phyloP scores from a whole-genome alignment of 306 rosid species.

The Benincasa hispida region DNA sequence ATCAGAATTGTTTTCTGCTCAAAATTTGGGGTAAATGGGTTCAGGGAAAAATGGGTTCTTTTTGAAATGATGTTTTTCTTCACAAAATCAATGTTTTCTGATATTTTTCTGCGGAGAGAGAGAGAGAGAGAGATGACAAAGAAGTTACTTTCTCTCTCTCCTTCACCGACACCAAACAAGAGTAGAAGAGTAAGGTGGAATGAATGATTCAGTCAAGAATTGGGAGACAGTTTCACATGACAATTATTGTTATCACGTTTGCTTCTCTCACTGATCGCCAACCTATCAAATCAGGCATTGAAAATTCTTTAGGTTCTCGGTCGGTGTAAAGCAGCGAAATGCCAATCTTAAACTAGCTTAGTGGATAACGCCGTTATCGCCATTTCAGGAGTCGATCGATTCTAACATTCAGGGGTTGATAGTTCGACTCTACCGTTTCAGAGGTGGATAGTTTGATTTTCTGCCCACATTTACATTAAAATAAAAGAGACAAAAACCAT shows the following conservation, averaged over 20 bases:
- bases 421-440: too few species aligned
- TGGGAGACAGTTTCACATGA: slow-evolving; percentile 3
- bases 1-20: neutral
- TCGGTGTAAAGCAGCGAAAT: neutral
- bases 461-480: too few species aligned
- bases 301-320: neutral
- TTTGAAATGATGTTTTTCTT: neutral
- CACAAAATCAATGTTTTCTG: neutral
- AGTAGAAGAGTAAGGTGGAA: neutral
- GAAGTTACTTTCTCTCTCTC: neutral
- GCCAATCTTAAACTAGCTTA: too few species aligned
- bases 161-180: neutral
- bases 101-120: neutral
- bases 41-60: neutral
- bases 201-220: neutral
- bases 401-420: too few species aligned
- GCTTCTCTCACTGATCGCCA: neutral
- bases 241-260: neutral
- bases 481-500: too few species aligned
- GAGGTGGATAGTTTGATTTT: too few species aligned
- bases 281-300: neutral
- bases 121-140: too few species aligned
- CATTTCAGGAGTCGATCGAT: too few species aligned
- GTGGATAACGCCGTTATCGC: too few species aligned
- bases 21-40: neutral